Base-by-base conservation (phyloP, 2,329 filamentous ascomycete genomes). In the Penicillium expansum region DNA sequence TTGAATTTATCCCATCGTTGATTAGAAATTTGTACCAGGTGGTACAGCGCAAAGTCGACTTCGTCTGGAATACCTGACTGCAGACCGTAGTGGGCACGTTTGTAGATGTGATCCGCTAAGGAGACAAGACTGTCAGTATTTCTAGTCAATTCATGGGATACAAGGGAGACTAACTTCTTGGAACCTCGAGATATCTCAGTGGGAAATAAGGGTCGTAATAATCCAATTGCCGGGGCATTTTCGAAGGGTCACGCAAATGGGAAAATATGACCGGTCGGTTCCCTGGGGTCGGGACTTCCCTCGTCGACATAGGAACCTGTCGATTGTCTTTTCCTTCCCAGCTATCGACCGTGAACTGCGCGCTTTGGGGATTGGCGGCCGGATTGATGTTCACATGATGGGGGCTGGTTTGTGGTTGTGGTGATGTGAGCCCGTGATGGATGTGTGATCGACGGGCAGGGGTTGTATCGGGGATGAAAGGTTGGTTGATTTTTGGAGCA, bases 1-100 rank as follows among this genome's bases (percentile, higher is more conserved):
- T 91, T 89, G 76, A 96, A 97, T 74, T 96, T 96, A 71, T 97
- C 94, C 44, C 93, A 93, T 42, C 92, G 85, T 73, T 97, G 92
- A 69, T 88, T 94, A 0, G 92, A 97, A 29, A 97, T 97, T 71
- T 96, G 96, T 58, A 97, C 92, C 4, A 97, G 78, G 67, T 97
- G 93, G 67, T 96, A 91, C 11, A 97, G 79, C 0, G 92, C 93
- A 75, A 95, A 97, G n/a, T 91, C 87, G 67, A 97, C 89, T 71
- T 99, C 93, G 13, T 87, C 83, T 4, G 83, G 83, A 27, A 96
- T 85, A 2, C 86, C 85, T 14, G 91, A 96, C 60, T 90, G 89
- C 27, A 99, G 78, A 5, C 92, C 88, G 64, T 92, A 87, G 37
- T 96, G 82, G 61, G 91, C 95, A 42, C 92, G 87, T 48, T 93